These are phyloP conservation scores for Aspergillus sparsus DNA, from an alignment of 495 filamentous ascomycete genomes.

Conservation along the genomic window DNA sequence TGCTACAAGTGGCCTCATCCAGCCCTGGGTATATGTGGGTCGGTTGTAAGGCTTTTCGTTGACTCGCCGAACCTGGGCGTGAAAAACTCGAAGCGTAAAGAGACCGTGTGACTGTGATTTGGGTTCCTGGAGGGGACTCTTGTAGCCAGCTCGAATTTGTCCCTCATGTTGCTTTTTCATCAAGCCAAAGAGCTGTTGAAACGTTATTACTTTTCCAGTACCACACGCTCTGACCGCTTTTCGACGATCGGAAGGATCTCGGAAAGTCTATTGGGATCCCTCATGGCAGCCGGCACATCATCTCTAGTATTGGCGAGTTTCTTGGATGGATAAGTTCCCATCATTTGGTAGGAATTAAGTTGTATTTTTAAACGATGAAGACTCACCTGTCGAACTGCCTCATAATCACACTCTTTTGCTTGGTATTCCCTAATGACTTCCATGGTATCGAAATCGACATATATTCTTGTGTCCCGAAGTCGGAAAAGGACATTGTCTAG, in stretches of 20 bases:
- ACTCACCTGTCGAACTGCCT: conserved; percentile 70
- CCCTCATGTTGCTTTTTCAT: no score
- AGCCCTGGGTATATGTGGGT: no score
- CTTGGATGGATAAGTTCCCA: conserved; percentile 40
- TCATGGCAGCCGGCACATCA: conserved; percentile 73
- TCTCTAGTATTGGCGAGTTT: conserved; percentile 69
- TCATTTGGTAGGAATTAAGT: not conserved
- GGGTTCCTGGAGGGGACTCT: no score
- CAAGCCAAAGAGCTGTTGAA: no score
- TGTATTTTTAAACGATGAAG: conserved; percentile 5
- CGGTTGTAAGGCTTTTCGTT: no score
- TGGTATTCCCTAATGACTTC: conserved; percentile 89
- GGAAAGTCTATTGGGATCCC: conserved; percentile 79
- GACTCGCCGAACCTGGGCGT: no score
- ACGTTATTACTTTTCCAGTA: conserved; percentile 13
- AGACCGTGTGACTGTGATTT: no score
- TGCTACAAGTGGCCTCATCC: no score
- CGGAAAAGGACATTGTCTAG: conserved; percentile 86
- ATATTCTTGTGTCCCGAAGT: conserved; percentile 86
- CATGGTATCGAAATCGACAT: conserved; percentile 80
- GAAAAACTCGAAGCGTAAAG: no score
- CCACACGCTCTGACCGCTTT: conserved; percentile 48
- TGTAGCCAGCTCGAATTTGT: no score
- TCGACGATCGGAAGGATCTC: conserved; percentile 73
- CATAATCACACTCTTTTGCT: conserved; percentile 76